phyloP scores from a whole-genome alignment of 768 basidiomycete species.

The Daedaleopsis sinensis region DNA sequence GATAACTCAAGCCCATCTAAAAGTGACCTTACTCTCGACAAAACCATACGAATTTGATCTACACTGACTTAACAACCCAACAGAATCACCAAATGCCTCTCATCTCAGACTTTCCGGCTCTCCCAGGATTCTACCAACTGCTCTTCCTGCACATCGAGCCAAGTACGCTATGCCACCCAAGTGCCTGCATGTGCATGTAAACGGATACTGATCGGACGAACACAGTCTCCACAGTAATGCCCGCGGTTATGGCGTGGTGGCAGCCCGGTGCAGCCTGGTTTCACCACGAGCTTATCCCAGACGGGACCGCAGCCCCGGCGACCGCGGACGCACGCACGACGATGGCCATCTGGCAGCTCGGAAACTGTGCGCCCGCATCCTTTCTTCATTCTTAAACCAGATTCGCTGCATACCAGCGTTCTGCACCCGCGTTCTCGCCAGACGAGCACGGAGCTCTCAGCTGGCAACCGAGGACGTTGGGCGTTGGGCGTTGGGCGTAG shows the following conservation, averaged over 20 bases:
- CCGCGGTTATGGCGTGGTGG: conserved; percentile 54
- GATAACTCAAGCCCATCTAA: too few species aligned
- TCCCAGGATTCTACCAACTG: conserved; percentile 63
- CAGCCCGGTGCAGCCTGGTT: conserved; percentile 70
- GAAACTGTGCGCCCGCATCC: conserved; percentile 52
- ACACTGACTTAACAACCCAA: not conserved
- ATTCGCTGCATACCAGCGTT: too few species aligned
- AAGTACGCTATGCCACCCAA: conserved; percentile 33
- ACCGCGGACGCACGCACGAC: conserved; percentile 48
- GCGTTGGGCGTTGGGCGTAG: too few species aligned
- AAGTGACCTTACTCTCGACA: too few species aligned
- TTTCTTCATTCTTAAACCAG: not conserved
- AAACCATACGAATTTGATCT: too few species aligned
- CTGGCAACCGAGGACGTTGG: too few species aligned
- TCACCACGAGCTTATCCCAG: conserved; percentile 64
- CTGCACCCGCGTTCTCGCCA: not conserved
- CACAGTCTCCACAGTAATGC: conserved; percentile 53
- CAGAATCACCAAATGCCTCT: conserved; percentile 4
- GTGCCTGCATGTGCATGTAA: too few species aligned
- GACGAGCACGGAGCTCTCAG: too few species aligned
- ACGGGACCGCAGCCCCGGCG: conserved; percentile 32
- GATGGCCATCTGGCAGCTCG: conserved; percentile 71
- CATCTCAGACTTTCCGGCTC: conserved; percentile 51
- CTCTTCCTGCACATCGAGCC: conserved; percentile 72
- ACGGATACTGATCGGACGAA: too few species aligned